phyloP scores from a whole-genome alignment of 805 yeast species.

The Metschnikowia reukaufii region DNA sequence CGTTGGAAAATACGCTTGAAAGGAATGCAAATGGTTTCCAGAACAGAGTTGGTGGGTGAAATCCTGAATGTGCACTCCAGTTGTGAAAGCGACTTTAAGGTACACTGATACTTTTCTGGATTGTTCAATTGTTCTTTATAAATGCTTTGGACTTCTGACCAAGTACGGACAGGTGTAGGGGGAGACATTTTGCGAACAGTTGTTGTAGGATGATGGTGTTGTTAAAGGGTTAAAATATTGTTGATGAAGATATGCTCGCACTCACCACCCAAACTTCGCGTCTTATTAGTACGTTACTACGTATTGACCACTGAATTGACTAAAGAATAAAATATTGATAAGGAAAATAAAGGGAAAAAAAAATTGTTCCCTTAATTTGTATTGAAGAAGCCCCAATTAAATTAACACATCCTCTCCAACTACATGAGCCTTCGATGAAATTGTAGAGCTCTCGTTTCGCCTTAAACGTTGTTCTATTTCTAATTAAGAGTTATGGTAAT shows the following conservation, averaged over 20 bases:
- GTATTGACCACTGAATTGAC: too few species aligned
- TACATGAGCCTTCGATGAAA: too few species aligned
- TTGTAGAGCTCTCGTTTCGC: too few species aligned
- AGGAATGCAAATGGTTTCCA: slow-evolving; percentile 43
- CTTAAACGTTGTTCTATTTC: too few species aligned
- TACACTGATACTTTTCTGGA: slow-evolving; percentile 36
- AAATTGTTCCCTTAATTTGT: not conserved
- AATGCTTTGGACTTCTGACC: slow-evolving; percentile 27
- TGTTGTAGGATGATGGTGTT: not conserved
- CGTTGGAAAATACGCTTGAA: slow-evolving; percentile 43
- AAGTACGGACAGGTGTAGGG: slow-evolving; percentile 40
- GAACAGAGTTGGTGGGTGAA: slow-evolving; percentile 24
- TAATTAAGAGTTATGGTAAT: too few species aligned
- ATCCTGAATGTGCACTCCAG: slow-evolving; percentile 44
- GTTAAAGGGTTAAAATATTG: not conserved
- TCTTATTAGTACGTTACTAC: not conserved
- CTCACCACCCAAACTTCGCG: not conserved
- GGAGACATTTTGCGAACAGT: slow-evolving; percentile 36
- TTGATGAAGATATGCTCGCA: not conserved
- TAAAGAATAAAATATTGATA: too few species aligned
- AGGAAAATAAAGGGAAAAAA: too few species aligned
- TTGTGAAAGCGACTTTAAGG: slow-evolving; percentile 36
- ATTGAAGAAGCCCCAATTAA: too few species aligned
- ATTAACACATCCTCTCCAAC: too few species aligned
- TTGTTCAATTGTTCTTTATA: slow-evolving; percentile 29